These are phyloP conservation scores for Trichoderma sp. DNA, from an alignment of 2,329 filamentous ascomycete genomes.

Conservation along the genomic window DNA sequence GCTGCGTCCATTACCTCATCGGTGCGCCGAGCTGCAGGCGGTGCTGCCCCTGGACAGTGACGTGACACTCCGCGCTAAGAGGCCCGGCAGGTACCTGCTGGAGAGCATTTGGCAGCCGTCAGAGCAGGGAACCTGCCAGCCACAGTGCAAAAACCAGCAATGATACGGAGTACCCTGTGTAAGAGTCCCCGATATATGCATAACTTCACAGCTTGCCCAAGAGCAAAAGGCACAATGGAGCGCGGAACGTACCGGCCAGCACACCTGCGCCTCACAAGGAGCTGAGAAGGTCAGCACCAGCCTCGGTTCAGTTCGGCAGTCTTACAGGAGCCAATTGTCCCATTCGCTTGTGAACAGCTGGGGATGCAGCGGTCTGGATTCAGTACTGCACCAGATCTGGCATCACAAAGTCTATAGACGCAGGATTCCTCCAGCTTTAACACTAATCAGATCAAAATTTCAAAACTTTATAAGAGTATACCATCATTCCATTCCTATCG, in stretches of 20 bases:
- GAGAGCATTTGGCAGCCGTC: background rate
- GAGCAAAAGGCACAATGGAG: background rate
- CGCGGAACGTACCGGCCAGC: background rate
- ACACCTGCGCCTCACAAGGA: background rate
- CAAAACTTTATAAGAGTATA: background rate
- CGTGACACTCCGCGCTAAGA: conserved; percentile 8
- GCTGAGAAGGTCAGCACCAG: background rate
- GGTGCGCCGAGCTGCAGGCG: conserved; percentile 15
- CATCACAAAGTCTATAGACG: background rate
- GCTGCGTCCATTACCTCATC: conserved; percentile 14
- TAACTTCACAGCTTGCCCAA: background rate
- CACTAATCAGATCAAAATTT: background rate
- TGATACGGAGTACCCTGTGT: background rate
- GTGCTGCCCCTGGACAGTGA: conserved; percentile 23
- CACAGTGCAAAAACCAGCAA: background rate
- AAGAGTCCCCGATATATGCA: background rate
- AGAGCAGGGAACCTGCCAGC: background rate
- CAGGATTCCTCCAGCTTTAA: background rate
- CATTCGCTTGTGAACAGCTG: background rate
- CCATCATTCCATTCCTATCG: conserved; percentile 7
- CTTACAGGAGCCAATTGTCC: background rate
- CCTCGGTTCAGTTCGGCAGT: background rate
- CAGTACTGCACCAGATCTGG: background rate
- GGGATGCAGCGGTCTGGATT: background rate
- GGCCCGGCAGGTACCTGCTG: background rate